Evolutionary conservation across 768 basidiomycete genomes (phyloP).

Genomic region (Xerocomellus dryophilus): DNA sequence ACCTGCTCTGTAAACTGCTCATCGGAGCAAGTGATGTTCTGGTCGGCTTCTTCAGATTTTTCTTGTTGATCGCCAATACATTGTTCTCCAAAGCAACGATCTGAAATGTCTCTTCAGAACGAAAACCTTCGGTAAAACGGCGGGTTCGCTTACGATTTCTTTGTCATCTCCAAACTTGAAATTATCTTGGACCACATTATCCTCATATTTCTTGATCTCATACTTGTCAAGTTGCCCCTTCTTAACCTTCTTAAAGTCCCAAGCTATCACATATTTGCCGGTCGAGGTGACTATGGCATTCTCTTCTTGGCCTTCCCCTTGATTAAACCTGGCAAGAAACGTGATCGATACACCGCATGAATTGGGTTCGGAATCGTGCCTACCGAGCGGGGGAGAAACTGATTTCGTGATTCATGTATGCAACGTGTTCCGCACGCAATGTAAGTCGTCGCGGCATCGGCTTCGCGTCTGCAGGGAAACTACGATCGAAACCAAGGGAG

Average conservation of each 20-base stretch:
- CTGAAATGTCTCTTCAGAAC: slow-evolving; percentile 39
- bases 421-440: slow-evolving; percentile 86
- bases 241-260: slow-evolving; percentile 97
- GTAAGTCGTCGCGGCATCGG: slow-evolving; percentile 87
- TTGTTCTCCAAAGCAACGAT: slow-evolving; percentile 95
- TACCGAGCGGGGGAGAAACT: slow-evolving; percentile 93
- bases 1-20: slow-evolving; percentile 44
- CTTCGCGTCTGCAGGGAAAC: slow-evolving; percentile 93
- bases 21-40: slow-evolving; percentile 63
- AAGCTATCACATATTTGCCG: slow-evolving; percentile 88
- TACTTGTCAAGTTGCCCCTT: slow-evolving; percentile 88
- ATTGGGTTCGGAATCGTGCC: slow-evolving; percentile 8
- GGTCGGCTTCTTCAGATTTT: slow-evolving; percentile 79
- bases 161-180: slow-evolving; percentile 98
- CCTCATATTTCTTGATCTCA: slow-evolving; percentile 95
- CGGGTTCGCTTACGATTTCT: slow-evolving; percentile 69
- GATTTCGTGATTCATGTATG: slow-evolving; percentile 87
- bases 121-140: neutral
- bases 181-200: slow-evolving; percentile 92
- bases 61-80: slow-evolving; percentile 93
- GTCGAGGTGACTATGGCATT: slow-evolving; percentile 95
- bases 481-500: slow-evolving; percentile 84
- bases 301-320: slow-evolving; percentile 82
- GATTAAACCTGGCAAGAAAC: slow-evolving; percentile 71
- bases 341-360: neutral